Base-by-base conservation (phyloP, 1,284 basidiomycete genomes). In the Tilletia caries region DNA sequence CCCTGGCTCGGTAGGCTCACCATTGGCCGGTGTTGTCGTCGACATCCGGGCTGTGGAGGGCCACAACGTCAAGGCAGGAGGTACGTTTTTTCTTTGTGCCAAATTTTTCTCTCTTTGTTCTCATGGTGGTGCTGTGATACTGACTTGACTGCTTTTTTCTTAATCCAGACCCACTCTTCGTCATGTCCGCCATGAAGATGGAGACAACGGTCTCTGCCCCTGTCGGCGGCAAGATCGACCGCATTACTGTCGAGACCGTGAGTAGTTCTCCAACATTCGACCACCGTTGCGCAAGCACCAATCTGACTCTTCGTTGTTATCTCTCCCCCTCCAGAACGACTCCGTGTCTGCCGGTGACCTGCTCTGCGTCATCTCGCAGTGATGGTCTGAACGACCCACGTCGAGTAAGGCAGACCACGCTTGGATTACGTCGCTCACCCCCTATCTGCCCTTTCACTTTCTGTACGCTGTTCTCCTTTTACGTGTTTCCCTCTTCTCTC, bases 21-120 rank as follows among this genome's bases (percentile, higher is more conserved):
- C 83, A 0, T 76, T 84, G 71, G 92, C 93, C 70, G 95, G 95
- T 86, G 95, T 98, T 66, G 93, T 98, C 66, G 91, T 98, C 32
- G 96, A 98, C 85, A 93, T 99, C 66, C 88, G 95, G 76, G 95
- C 96, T 72, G 93, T 96, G 86, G 95, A 98, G 85, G 94, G 93
- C 65, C 91, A 94, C 73, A 90, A 94, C 82, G 93, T 99, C 85
- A 96, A 92, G 90, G 95, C 93, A 84, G 96, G 96, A 72, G 58
- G 58, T 62, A 29, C 32, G 58, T 50, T 8, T 6, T 50, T 50
- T 8, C 20, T 50, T 50, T 1, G 20, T 50, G 10, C 37, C 37
- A 44, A 44, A 10, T 44, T 44, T 20, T 44, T 44, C 8, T 44
- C 25, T 50, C 25, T 50, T 50, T 20, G 20, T 50, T 50, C 18